These are phyloP conservation scores for Lathyrus aphaca DNA, from an alignment of 306 rosid genomes.

Conservation along the genomic window DNA sequence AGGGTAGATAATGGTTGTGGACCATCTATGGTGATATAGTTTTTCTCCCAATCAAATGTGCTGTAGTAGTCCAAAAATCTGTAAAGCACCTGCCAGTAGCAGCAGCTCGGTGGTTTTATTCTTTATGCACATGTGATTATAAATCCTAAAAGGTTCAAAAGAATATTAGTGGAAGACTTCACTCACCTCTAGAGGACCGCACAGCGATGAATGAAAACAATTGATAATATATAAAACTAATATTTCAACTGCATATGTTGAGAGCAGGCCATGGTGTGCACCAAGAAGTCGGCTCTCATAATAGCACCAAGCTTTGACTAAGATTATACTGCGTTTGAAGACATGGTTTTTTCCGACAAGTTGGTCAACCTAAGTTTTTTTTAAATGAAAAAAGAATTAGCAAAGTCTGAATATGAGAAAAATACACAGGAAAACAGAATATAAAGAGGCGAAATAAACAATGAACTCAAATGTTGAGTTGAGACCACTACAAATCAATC, in stretches of 20 bases:
- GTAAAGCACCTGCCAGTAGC: conserved; percentile 60
- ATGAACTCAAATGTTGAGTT: conserved; percentile 29
- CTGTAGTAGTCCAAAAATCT: conserved; percentile 68
- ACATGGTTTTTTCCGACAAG: conserved; percentile 65
- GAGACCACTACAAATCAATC: conserved; percentile 17
- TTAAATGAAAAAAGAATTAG: conserved; percentile 14
- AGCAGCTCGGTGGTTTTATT: conserved; percentile 35
- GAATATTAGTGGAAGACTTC: conserved; percentile 29
- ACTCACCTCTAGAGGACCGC: conserved; percentile 76
- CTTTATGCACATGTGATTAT: conserved; percentile 26
- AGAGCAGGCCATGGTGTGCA: conserved; percentile 62
- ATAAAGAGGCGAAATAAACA: conserved; percentile 17
- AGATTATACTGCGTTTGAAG: conserved; percentile 63
- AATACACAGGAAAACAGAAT: background rate
- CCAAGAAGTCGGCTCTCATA: conserved; percentile 80
- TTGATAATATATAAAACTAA: conserved; percentile 65
- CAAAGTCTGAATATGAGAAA: conserved; percentile 19
- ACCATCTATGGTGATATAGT: conserved; percentile 62
- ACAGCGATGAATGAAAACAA: conserved; percentile 56
- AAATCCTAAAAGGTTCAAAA: conserved; percentile 24
- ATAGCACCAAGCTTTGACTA: conserved; percentile 80
- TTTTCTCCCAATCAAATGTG: conserved; percentile 61
- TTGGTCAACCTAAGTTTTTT: conserved; percentile 53
- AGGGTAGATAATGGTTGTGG: conserved; percentile 54
- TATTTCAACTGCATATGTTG: conserved; percentile 71